phyloP scores from a whole-genome alignment of 78 protist species.

The Cavenderia fasciculata region DNA sequence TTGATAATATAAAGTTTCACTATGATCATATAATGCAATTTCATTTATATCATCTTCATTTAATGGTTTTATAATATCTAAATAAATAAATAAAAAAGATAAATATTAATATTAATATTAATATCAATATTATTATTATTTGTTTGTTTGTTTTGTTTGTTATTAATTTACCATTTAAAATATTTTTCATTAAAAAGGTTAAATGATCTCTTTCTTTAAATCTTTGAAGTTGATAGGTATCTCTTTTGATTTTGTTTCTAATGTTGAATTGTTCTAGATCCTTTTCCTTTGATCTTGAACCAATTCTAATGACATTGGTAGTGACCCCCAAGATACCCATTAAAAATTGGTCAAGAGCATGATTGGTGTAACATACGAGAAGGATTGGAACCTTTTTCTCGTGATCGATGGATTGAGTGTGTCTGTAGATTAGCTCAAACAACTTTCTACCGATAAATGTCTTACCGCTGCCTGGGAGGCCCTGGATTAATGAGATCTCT shows the following conservation, averaged over 20 bases:
- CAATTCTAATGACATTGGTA: constrained; percentile 11
- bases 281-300: constrained; percentile 30
- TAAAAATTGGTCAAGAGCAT: constrained; percentile 93
- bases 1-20: background rate
- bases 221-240: background rate
- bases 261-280: constrained; percentile 33
- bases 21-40: background rate
- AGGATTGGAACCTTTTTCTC: constrained; percentile 27
- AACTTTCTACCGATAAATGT: constrained; percentile 80
- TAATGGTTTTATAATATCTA: background rate
- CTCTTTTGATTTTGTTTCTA: background rate
- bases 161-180: no score
- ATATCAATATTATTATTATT: no score
- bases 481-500: constrained; percentile 84
- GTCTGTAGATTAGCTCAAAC: constrained; percentile 20
- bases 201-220: background rate
- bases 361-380: constrained; percentile 89
- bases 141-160: no score
- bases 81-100: no score
- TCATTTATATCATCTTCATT: background rate
- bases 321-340: constrained; percentile 28
- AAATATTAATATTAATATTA: no score
- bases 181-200: background rate
- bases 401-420: background rate
- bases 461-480: constrained; percentile 96